Base-by-base conservation (phyloP, 2,329 filamentous ascomycete genomes). In the Botryosphaeria agaves region DNA sequence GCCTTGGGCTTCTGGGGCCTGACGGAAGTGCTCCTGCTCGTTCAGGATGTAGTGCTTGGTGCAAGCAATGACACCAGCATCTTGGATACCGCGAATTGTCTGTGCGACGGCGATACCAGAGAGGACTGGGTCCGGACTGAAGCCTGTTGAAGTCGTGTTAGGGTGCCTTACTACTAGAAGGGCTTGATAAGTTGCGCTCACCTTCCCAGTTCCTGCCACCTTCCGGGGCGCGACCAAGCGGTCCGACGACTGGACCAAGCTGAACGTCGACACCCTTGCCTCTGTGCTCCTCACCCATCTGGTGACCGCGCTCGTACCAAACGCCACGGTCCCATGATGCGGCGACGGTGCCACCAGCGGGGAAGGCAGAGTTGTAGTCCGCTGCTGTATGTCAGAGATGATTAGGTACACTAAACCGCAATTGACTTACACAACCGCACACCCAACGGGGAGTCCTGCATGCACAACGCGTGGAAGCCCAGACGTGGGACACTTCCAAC, bases 381-480 rank as follows among this genome's bases (percentile, higher is more conserved):
- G 69, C 67, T 66, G 18, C 11, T 7, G 14, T 33, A 20, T 35
- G 29, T 32, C 14, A 30, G 29, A 9, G 12, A 9, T 23, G n/a
- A n/a, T n/a, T n/a, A n/a, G n/a, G n/a, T n/a, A n/a, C n/a, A n/a
- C 8, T 32, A 7, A 21, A 20, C 5, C 8, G 18, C 7, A 15
- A 19, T 14, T 21, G 14, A 32, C 60, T 30, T 52, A 67, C 64
- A 60, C 34, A 75, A 67, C 31, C 84, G 77, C 33, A 93, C 61
- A 36, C 84, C 85, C 1, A 89, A 61, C 5, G 84, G 84, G 3
- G 78, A 76, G 48, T 93, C 85, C 45, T 93, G 83, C 61, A 89
- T 59, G 51, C 85, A 94, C n/a, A 92, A 59, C 16, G 72, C 64
- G 41, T 67, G 72, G 41, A 84, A 66, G 7, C 74, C 75, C 4